These are phyloP conservation scores for Penicillium sp. DNA, from an alignment of 2,329 filamentous ascomycete species.

Conservation along the genomic window DNA sequence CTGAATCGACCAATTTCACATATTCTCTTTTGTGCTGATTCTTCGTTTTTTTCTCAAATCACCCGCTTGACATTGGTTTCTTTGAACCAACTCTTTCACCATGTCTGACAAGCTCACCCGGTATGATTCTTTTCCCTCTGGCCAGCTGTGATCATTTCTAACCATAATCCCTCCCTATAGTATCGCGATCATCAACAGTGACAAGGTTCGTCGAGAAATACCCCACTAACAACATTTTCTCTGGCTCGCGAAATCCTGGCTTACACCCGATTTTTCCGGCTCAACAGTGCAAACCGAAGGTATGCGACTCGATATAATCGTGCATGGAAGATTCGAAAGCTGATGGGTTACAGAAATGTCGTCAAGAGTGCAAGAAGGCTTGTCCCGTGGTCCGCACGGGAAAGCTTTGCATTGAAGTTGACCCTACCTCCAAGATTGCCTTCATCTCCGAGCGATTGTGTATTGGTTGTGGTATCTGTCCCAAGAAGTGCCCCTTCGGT, in stretches of 20 bases:
- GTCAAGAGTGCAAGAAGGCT: constrained; percentile 98
- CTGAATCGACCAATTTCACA: constrained; percentile 2
- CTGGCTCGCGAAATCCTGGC: constrained; percentile 28
- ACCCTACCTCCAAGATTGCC: constrained; percentile 83
- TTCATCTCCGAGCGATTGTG: constrained; percentile 97
- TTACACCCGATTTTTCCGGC: constrained; percentile 41
- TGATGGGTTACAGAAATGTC: constrained; percentile 73
- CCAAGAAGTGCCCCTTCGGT: constrained; percentile 98
- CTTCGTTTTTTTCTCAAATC: constrained; percentile 9
- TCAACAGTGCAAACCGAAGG: constrained; percentile 82
- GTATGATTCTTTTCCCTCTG: constrained; percentile 56
- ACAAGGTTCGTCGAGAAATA: constrained; percentile 70
- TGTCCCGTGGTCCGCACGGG: constrained; percentile 96
- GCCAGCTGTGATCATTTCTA: constrained; percentile 4
- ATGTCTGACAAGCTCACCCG: constrained; percentile 96
- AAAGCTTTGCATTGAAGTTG: constrained; percentile 96
- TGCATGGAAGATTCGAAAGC: constrained; percentile 6
- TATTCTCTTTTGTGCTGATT: constrained; percentile 9
- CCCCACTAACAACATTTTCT: constrained; percentile 41
- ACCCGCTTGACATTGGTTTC: constrained; percentile 19
- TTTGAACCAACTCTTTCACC: constrained; percentile 38
- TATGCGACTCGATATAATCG: constrained; percentile 40
- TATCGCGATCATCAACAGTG: constrained; percentile 97
- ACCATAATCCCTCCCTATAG: constrained; percentile 50
- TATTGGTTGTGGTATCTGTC: constrained; percentile 99